Percentiles rank a stretch among this genome's conserved stretches.
Evolutionary conservation across 1,284 basidiomycete species (phyloP).

Genomic region (Moesziomyces antarcticus): DNA sequence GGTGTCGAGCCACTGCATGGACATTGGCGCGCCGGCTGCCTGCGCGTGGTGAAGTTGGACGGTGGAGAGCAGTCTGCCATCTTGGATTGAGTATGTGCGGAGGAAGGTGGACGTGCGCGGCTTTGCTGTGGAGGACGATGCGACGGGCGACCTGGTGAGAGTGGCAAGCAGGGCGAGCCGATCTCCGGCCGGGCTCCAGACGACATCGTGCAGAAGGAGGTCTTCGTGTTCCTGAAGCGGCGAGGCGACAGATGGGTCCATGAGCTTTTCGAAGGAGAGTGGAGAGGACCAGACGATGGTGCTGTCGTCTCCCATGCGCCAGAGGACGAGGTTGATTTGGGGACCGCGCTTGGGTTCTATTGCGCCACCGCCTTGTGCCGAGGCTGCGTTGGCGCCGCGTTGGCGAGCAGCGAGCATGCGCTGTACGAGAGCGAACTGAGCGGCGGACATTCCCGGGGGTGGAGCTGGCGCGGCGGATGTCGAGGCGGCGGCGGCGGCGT

Average conservation of each 20-base stretch:
- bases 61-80: conserved; percentile 42
- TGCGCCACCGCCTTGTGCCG: conserved; percentile 3
- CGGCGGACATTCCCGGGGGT: conserved; percentile 41
- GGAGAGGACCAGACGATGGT: conserved; percentile 28
- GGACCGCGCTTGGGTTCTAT: conserved; percentile 45
- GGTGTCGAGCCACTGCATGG: conserved; percentile 20
- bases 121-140: conserved; percentile 17
- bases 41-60: background rate
- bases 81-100: conserved; percentile 40
- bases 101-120: conserved; percentile 20
- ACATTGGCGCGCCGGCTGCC: conserved; percentile 2
- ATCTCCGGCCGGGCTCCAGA: conserved; percentile 44
- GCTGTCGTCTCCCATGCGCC: conserved; percentile 44
- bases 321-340: conserved; percentile 38
- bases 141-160: conserved; percentile 15
- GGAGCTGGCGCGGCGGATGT: conserved; percentile 11
- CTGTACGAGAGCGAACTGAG: conserved; percentile 43
- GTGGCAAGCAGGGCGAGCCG: conserved; percentile 34
- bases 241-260: conserved; percentile 12
- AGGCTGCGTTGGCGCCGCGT: conserved; percentile 26
- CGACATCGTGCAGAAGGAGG: conserved; percentile 34
- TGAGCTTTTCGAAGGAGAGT: conserved; percentile 33
- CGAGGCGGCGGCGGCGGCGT: conserved; percentile 17
- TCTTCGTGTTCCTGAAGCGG: conserved; percentile 42
- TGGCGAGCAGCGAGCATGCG: conserved; percentile 45